These are phyloP conservation scores for Ustilago nuda DNA, from an alignment of 1,284 basidiomycete species.

Conservation along the genomic window DNA sequence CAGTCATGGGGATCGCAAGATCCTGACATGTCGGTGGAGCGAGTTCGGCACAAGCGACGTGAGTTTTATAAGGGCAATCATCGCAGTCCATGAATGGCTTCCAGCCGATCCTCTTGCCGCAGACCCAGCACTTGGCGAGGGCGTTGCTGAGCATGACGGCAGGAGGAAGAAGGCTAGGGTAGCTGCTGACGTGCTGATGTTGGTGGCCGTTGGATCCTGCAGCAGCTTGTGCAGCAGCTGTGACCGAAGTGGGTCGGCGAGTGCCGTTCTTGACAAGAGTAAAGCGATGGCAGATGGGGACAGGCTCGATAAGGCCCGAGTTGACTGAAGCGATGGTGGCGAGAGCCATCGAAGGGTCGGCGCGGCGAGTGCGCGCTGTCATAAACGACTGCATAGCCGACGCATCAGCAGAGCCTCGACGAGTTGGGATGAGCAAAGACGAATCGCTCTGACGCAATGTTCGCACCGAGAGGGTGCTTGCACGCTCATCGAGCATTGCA, in stretches of 20 bases:
- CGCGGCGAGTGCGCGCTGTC: slow-evolving; percentile 53
- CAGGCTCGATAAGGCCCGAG: slow-evolving; percentile 32
- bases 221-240: slow-evolving; percentile 39
- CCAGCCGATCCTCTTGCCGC: slow-evolving; percentile 62
- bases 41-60: slow-evolving; percentile 61
- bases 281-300: slow-evolving; percentile 60
- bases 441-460: slow-evolving; percentile 43
- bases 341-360: slow-evolving; percentile 54
- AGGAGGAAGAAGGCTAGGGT: slow-evolving; percentile 57
- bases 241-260: slow-evolving; percentile 44
- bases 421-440: slow-evolving; percentile 39
- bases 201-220: slow-evolving; percentile 19
- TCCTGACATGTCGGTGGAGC: slow-evolving; percentile 64
- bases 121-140: slow-evolving; percentile 63
- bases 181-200: slow-evolving; percentile 24
- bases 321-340: slow-evolving; percentile 58
- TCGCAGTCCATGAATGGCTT: slow-evolving; percentile 66
- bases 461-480: slow-evolving; percentile 47
- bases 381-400: slow-evolving; percentile 52
- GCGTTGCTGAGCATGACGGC: slow-evolving; percentile 64
- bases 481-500: slow-evolving; percentile 43
- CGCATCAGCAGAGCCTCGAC: slow-evolving; percentile 38
- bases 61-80: slow-evolving; percentile 65
- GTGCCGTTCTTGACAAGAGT: slow-evolving; percentile 66
- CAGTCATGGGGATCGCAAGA: slow-evolving; percentile 39